A percentile compares a stretch with the other conserved stretches of the same genome.
phyloP scores from a whole-genome alignment of 257 asterid species.

The Solanum arcanum region DNA sequence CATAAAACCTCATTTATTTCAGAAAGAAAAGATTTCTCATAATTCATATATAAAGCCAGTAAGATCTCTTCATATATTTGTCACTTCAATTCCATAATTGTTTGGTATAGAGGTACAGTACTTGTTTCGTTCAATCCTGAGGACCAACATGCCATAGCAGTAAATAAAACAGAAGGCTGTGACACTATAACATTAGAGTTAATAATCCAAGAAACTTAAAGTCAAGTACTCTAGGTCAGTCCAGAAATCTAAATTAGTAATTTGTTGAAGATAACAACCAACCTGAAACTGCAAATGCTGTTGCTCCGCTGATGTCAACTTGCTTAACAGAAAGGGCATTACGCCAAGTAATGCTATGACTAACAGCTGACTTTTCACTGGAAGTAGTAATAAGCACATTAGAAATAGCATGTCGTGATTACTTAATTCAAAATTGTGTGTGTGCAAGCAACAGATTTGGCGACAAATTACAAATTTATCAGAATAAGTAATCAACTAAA shows the following conservation, averaged over 20 bases:
- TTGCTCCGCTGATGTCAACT: slow-evolving; percentile 64
- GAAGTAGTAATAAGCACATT: background rate
- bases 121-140: background rate
- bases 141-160: background rate
- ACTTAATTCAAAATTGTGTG: background rate
- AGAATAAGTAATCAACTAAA: background rate
- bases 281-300: slow-evolving; percentile 82
- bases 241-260: background rate
- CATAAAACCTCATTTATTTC: background rate
- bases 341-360: slow-evolving; percentile 72
- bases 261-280: slow-evolving; percentile 10
- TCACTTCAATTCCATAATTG: background rate
- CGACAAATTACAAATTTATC: background rate
- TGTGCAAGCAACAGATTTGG: background rate
- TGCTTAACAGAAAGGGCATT: slow-evolving; percentile 48
- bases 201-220: background rate
- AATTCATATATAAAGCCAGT: background rate
- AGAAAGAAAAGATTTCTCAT: background rate
- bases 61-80: background rate
- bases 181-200: background rate
- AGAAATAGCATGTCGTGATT: background rate
- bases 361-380: slow-evolving; percentile 90
- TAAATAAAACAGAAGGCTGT: background rate
- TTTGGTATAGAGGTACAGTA: background rate
- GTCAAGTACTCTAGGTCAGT: background rate